phyloP scores from a whole-genome alignment of 78 protist genomes.

The Chrysochromulina tobinii region DNA sequence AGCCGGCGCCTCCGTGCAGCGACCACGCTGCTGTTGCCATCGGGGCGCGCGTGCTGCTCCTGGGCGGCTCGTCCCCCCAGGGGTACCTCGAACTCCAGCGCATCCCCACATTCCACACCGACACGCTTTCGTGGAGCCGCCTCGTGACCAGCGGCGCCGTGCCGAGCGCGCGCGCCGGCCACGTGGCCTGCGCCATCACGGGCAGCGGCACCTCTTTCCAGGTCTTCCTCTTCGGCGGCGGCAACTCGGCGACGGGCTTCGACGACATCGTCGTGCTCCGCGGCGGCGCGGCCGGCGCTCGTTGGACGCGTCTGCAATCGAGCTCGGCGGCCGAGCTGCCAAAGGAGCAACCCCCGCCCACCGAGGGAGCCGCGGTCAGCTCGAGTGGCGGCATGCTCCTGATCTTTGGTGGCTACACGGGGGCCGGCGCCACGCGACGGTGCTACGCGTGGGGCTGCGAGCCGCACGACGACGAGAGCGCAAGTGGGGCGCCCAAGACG shows the following conservation, averaged over 20 bases:
- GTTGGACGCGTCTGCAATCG: neutral
- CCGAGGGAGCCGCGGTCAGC: neutral
- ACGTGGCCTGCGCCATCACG: neutral
- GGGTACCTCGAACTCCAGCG: neutral
- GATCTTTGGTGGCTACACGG: neutral
- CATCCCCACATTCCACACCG: neutral
- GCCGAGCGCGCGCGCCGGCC: constrained; percentile 12
- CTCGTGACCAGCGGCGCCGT: neutral
- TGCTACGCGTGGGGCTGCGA: neutral
- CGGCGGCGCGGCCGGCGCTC: neutral
- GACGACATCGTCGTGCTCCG: neutral
- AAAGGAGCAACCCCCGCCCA: neutral
- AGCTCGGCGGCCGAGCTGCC: neutral
- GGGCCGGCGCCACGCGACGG: neutral
- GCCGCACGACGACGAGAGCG: neutral
- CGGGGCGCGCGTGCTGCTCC: neutral
- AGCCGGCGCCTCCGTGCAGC: no score
- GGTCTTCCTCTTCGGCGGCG: constrained; percentile 2
- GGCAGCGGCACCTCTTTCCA: no score
- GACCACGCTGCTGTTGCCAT: neutral
- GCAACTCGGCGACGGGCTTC: neutral
- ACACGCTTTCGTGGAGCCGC: neutral
- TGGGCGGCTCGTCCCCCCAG: neutral
- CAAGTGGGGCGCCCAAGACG: no score
- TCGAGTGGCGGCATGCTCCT: neutral